Base-by-base conservation (phyloP, 2,329 filamentous ascomycete genomes). In the Colletotrichum sp. region DNA sequence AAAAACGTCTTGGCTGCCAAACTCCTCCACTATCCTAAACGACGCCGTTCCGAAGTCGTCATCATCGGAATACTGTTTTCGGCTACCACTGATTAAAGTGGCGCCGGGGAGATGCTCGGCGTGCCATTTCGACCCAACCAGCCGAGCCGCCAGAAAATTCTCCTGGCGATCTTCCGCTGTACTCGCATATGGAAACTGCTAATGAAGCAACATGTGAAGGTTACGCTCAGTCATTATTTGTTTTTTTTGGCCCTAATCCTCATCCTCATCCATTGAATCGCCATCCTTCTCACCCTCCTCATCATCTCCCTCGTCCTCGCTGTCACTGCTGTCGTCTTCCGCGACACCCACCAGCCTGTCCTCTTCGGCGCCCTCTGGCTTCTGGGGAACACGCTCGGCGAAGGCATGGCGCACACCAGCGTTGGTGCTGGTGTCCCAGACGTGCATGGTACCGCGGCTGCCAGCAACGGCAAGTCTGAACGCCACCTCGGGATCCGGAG, bases 391-490 rank as follows among this genome's bases (percentile, higher is more conserved):
- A 92, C 93, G 81, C 88, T 92, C 44, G 3, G 94, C 95, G 87
- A 99, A 99, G 2, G 94, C 93, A 78, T 94, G 91, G 75, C 97
- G 92, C 36, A 99, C 95, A 30, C 94, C 94, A 16, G 92, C 92
- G 84, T 99, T 99, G 73, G 97, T 99, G 84, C 95, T 92, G 26
- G 97, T 98, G 85, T 99, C 96, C 97, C 97, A 99, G 69, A 99
- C 93, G 84, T 98, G 95, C 82, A 99, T 93, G 44, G 92, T 92
- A 62, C 97, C 97, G 87, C 98, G 98, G 88, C 96, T 99, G 71
- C 97, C 97, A 8, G 96, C 97, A 21, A 99, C 95, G 3, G 96
- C 95, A 60, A 99, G 89, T 70, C 97, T 91, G 90, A 99, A 99
- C 28, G 95, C 95, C 12, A 99, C 96, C 85, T 97, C 95, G 39